Base-by-base conservation (phyloP, 2,329 filamentous ascomycete genomes). In the Botryotinia convoluta region DNA sequence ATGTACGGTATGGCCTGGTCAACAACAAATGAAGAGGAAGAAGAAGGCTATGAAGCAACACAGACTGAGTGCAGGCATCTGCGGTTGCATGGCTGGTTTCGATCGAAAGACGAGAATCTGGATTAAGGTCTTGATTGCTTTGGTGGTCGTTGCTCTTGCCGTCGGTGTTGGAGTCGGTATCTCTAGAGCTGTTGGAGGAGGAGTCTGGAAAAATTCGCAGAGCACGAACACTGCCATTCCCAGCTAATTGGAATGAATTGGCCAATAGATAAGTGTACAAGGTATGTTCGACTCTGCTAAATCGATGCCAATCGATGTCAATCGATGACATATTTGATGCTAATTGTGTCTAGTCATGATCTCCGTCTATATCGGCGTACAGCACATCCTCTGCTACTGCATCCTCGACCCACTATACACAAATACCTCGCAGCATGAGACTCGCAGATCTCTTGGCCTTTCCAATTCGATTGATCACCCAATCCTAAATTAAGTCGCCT, bases 21-120 rank as follows among this genome's bases (percentile, higher is more conserved):
- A 88, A 78, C 84, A 86, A 37, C 85, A 89, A 79, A 90, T 89
- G 88, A 87, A 86, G 80, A 83, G 85, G 74, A 88, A 89, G 83
- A 87, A 87, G 74, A 87, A 87, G 81, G 85, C 84, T 18, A 86
- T 86, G 87, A 85, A 84, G 32, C 85, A 86, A 74, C 88, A 88
- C 82, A 85, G 84, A 35, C 85, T 86, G 74, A 88, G 88, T 82
- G 83, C 83, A 76, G 85, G 83, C 72, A 39, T 76, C 20, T 89
- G 87, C 80, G 85, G 85, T 72, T 87, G 84, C 75, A 83, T 90
- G 81, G 85, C 86, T 62, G 81, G 81, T 45, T 83, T 90, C 69
- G 87, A 84, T 82, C 85, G 84, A 77, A 86, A 87, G 65, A 89
- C 86, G 76, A 84, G 85, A 54, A 84, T 90, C 75, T 82, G 86